These are phyloP conservation scores for Cyclotella atomus DNA, from an alignment of 108 stramenopile genomes.

Conservation along the genomic window DNA sequence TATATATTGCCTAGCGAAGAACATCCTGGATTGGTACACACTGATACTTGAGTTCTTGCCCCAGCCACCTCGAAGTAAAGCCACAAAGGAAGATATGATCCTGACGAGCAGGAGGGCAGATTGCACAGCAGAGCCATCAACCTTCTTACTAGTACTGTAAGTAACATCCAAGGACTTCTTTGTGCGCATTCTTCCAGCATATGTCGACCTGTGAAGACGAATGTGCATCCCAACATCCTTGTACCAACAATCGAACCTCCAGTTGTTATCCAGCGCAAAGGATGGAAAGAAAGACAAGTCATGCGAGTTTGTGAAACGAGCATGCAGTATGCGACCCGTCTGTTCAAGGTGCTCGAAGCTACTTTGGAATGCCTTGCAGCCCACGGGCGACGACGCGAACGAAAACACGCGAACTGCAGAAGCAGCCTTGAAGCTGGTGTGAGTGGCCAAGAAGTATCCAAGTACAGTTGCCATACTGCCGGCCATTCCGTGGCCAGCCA, in stretches of 20 bases:
- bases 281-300: constrained; percentile 15
- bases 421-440: constrained; percentile 2
- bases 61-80: not conserved
- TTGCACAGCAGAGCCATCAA: not conserved
- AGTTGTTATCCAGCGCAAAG: constrained; percentile 1
- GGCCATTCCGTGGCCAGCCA: constrained; percentile 13
- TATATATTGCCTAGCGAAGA: constrained; percentile 20
- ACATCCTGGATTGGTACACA: constrained; percentile 13
- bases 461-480: constrained; percentile 19
- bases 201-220: constrained; percentile 11
- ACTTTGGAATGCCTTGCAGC: constrained; percentile 13
- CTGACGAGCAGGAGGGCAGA: not conserved
- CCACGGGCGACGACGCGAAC: constrained; percentile 12
- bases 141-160: not conserved
- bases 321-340: constrained; percentile 10
- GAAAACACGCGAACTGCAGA: constrained; percentile 25
- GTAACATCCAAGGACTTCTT: constrained; percentile 18
- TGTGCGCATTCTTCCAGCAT: constrained; percentile 17
- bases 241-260: not conserved
- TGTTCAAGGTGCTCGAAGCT: constrained; percentile 18
- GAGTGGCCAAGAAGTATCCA: constrained; percentile 11
- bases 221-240: constrained; percentile 21
- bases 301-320: constrained; percentile 16
- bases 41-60: constrained; percentile 8
- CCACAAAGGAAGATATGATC: not conserved